Evolutionary conservation across 139 green algal species (phyloP), one percentile per base, ranked within the genome.

Genomic region (Eudorina sp.): DNA sequence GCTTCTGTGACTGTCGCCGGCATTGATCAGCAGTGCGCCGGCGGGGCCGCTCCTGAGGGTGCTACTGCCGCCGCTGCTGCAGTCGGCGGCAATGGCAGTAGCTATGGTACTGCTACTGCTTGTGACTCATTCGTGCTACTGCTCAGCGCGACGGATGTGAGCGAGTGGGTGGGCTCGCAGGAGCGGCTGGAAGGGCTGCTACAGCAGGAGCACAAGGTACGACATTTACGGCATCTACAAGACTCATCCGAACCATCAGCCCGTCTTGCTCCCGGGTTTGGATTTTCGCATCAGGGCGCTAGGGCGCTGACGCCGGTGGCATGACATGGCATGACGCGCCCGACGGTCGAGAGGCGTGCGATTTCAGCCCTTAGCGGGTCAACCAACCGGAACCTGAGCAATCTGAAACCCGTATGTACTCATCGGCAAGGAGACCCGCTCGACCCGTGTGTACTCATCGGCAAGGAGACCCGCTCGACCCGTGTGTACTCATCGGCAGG

Each of bases 201-300:
- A 21, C 51, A 83, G 76, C 29, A 83, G 53, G 76, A 83, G 36
- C 76, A 83, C 76, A 83, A 83, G 76, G 34, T 83, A n/a, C 75
- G 75, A 83, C 46, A 66, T 83, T 38, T 79, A 79, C 41, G 70
- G 69, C 5, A 19, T 78, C 40, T 78, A 78, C 69, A 55, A 55
- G 68, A 36, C 43, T 14, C 58, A 21, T 13, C 51, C 16, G 51
- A 16, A 16, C 13, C 13, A 58, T 58, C 13, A 16, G 51, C 13
- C 13, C 13, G 51, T 13, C 51, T 58, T 58, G 51, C 13, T 25
- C 51, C 51, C 13, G 51, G 51, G 16, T 58, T 58, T 58, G 51
- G 51, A 58, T 16, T 58, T 58, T 58, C 51, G 13, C 51, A 25
- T 16, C 51, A 58, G 51, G 13, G 13, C 51, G 13, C 51, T 25